Conservation (phyloP, 2,329 filamentous ascomycete genomes). For the Pseudocercospora pini-densiflorae region DNA sequence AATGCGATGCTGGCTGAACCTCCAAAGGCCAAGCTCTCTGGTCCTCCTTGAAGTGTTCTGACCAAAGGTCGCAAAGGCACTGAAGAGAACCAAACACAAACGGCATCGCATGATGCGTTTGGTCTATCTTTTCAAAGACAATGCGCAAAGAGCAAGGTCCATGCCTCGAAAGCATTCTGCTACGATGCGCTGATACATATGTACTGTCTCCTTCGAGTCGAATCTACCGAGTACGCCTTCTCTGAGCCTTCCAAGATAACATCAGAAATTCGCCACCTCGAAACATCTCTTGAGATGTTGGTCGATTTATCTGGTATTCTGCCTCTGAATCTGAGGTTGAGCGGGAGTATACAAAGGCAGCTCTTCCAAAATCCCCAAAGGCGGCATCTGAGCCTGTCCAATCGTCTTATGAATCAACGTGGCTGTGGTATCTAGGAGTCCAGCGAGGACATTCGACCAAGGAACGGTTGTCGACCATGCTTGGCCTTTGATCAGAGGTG, state of each 20-base stretch:
- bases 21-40: conserved; percentile 44
- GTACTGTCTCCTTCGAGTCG: neutral
- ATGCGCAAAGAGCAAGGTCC: too few species aligned
- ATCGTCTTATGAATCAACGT: conserved; percentile 21
- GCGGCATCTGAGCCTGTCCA: conserved; percentile 18
- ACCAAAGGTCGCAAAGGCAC: neutral
- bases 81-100: neutral
- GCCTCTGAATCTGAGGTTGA: conserved; percentile 3
- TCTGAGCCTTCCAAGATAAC: neutral
- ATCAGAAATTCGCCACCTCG: neutral
- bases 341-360: conserved; percentile 17
- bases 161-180: neutral
- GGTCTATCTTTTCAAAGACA: too few species aligned
- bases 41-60: conserved; percentile 16
- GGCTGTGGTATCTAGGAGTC: conserved; percentile 23
- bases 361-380: conserved; percentile 15
- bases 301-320: neutral
- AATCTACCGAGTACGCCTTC: neutral
- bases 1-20: conserved; percentile 47
- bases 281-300: too few species aligned
- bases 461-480: conserved; percentile 20
- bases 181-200: neutral
- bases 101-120: too few species aligned
- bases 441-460: conserved; percentile 23
- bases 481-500: conserved; percentile 20